These are phyloP conservation scores for Onygena corvina DNA, from an alignment of 2,329 filamentous ascomycete genomes.

Conservation along the genomic window DNA sequence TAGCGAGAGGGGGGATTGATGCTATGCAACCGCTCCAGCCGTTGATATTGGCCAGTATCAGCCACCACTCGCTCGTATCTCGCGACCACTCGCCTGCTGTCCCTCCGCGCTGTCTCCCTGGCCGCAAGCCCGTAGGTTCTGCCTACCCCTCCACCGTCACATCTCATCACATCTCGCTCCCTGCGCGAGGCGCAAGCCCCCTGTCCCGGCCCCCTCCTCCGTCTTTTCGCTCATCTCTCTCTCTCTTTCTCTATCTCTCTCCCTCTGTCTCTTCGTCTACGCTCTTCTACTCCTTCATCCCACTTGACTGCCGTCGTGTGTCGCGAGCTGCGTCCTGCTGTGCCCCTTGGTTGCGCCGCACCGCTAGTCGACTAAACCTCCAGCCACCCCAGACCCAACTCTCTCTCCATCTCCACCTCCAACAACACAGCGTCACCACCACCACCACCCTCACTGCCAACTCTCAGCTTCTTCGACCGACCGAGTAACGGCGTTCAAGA, in stretches of 20 bases:
- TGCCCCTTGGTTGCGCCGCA: background rate
- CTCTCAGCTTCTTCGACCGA: too few relatives aligned
- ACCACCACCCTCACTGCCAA: too few relatives aligned
- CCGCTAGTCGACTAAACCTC: background rate
- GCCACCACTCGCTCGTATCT: background rate
- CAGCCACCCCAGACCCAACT: background rate
- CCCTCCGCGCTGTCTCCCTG: background rate
- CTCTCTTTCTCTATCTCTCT: background rate
- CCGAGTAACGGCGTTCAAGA: too few relatives aligned
- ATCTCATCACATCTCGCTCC: constrained; percentile 7
- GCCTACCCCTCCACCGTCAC: constrained; percentile 3
- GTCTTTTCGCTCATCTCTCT: background rate
- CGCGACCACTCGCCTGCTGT: background rate
- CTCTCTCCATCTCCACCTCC: too few relatives aligned
- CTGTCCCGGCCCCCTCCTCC: background rate
- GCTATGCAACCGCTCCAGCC: too few relatives aligned
- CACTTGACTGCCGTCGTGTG: too few relatives aligned
- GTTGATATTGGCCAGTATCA: background rate
- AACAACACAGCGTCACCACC: too few relatives aligned
- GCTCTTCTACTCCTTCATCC: background rate
- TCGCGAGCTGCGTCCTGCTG: background rate
- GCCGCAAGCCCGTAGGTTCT: background rate
- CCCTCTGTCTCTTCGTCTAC: background rate
- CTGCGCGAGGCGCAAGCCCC: background rate
- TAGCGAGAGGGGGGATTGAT: background rate